phyloP scores from a whole-genome alignment of 352 stramenopile species.

The Pythium angustatum region DNA sequence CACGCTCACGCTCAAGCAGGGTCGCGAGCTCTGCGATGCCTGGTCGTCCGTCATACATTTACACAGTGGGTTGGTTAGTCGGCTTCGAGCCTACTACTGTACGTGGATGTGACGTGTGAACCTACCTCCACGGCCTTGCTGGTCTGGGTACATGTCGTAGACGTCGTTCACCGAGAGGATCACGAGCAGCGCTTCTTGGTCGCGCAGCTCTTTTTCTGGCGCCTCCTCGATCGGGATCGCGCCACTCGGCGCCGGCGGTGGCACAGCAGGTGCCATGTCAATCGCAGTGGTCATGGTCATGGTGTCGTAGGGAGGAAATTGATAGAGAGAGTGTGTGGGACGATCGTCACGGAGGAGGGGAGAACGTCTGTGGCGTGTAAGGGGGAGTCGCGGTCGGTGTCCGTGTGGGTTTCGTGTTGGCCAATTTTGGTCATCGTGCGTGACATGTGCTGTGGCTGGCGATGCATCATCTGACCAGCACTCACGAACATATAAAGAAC shows the following conservation, averaged over 20 bases:
- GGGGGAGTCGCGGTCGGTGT: not conserved
- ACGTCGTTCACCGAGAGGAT: conserved; percentile 76
- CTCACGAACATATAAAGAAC: not conserved
- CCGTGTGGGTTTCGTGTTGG: not conserved
- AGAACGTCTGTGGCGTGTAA: not conserved
- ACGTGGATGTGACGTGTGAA: too few relatives aligned
- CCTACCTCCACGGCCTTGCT: conserved; percentile 52
- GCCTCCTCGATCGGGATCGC: not conserved
- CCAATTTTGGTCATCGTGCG: not conserved
- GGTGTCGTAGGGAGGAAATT: not conserved
- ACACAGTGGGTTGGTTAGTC: too few relatives aligned
- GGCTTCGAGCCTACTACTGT: not conserved
- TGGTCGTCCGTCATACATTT: not conserved
- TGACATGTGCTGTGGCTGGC: not conserved
- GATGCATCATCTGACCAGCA: not conserved
- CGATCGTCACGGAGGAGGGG: not conserved
- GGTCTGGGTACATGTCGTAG: conserved; percentile 71
- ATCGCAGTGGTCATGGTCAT: conserved; percentile 15
- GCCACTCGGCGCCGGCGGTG: not conserved
- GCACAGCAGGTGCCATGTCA: not conserved
- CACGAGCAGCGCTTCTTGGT: conserved; percentile 36
- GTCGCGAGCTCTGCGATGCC: conserved; percentile 64
- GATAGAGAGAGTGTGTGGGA: not conserved
- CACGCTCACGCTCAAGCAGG: conserved; percentile 52
- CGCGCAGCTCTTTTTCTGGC: not conserved